phyloP scores from a whole-genome alignment of 768 basidiomycete species.

The Xerocomellus intermedius region DNA sequence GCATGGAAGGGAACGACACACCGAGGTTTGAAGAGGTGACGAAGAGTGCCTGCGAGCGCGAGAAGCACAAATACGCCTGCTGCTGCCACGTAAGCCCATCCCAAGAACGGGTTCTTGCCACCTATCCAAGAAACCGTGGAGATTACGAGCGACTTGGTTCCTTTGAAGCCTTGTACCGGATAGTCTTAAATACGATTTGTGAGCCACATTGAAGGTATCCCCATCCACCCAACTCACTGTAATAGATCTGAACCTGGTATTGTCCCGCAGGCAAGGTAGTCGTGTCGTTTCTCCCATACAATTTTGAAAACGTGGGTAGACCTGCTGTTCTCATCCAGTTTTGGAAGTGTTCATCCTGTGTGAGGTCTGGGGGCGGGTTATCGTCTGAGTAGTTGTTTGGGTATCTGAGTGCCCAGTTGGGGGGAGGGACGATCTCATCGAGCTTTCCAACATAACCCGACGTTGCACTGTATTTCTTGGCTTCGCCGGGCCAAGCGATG shows the following conservation, averaged over 20 bases:
- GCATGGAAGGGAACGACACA: slow-evolving; percentile 31
- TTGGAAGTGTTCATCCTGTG: slow-evolving; percentile 88
- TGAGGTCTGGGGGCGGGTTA: slow-evolving; percentile 71
- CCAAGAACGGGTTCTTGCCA: slow-evolving; percentile 97
- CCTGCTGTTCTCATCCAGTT: slow-evolving; percentile 99
- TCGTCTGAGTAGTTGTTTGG: slow-evolving; percentile 69
- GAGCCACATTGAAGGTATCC: neutral
- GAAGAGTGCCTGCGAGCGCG: slow-evolving; percentile 82
- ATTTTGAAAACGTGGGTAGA: slow-evolving; percentile 92
- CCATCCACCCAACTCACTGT: slow-evolving; percentile 52
- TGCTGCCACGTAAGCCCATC: slow-evolving; percentile 95
- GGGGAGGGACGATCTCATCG: slow-evolving; percentile 82
- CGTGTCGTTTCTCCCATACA: slow-evolving; percentile 89
- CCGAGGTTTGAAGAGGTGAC: slow-evolving; percentile 93
- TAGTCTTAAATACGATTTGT: slow-evolving; percentile 59
- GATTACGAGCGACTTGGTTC: slow-evolving; percentile 95
- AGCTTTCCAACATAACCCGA: slow-evolving; percentile 52
- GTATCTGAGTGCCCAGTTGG: slow-evolving; percentile 80
- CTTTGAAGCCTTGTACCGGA: slow-evolving; percentile 86
- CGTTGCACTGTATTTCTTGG: slow-evolving; percentile 77
- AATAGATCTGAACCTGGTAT: slow-evolving; percentile 72
- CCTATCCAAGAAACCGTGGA: slow-evolving; percentile 99
- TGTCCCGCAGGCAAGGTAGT: slow-evolving; percentile 66
- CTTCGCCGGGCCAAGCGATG: slow-evolving; percentile 96
- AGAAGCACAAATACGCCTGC: slow-evolving; percentile 85